Percentiles rank a stretch among this genome's conserved stretches.
These are phyloP conservation scores for Solanum commersonii DNA, from an alignment of 257 asterid species.

Conservation along the genomic window DNA sequence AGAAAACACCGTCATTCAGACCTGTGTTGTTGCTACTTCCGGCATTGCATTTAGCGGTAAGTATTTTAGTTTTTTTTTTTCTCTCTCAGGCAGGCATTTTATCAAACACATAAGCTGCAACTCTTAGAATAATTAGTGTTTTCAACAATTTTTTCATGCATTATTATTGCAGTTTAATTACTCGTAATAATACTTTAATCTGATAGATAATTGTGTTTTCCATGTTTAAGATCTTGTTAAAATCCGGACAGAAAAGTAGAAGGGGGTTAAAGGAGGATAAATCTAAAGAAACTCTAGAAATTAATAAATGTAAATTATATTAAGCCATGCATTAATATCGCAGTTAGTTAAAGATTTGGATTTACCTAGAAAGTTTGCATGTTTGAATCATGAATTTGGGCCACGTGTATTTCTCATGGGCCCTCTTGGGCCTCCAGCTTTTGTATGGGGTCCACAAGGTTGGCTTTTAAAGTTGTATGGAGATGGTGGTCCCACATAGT, in stretches of 20 bases:
- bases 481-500: background rate
- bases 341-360: background rate
- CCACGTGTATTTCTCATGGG: background rate
- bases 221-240: background rate
- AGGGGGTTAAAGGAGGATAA: background rate
- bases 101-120: background rate
- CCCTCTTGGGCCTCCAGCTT: background rate
- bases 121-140: background rate
- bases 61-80: background rate
- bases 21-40: conserved; percentile 89
- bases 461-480: background rate
- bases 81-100: background rate
- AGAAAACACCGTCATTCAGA: conserved; percentile 90
- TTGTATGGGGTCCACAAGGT: background rate
- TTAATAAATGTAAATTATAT: background rate
- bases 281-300: background rate
- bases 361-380: background rate
- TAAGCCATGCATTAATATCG: background rate
- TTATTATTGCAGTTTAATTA: background rate
- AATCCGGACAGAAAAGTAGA: background rate
- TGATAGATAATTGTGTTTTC: background rate
- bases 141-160: background rate
- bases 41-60: conserved; percentile 97
- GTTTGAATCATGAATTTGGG: background rate
- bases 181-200: background rate